These are phyloP conservation scores for Blastobotrys attinorum DNA, from an alignment of 805 yeast species.

Conservation along the genomic window DNA sequence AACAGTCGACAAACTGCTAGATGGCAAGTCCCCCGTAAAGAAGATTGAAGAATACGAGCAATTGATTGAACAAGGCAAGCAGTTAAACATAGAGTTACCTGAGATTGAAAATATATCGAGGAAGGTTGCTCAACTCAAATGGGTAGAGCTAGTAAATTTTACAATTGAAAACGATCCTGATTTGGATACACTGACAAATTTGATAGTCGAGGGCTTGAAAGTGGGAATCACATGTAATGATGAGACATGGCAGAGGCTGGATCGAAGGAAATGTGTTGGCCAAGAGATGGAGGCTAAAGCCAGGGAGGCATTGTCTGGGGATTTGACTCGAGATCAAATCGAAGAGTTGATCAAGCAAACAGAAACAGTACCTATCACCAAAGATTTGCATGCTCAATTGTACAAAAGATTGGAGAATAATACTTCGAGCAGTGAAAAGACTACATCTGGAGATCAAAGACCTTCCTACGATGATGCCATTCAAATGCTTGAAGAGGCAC, in stretches of 20 bases:
- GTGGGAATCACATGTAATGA: constrained; percentile 22
- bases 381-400: neutral
- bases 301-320: constrained; percentile 7
- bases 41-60: constrained; percentile 41
- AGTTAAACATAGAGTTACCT: constrained; percentile 50
- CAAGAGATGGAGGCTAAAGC: constrained; percentile 19
- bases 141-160: constrained; percentile 34
- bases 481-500: constrained; percentile 21
- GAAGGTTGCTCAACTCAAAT: constrained; percentile 31
- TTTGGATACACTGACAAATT: constrained; percentile 18
- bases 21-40: constrained; percentile 22
- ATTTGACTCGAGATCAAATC: neutral
- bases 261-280: constrained; percentile 13
- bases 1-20: constrained; percentile 36
- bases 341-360: neutral
- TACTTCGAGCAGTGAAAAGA: neutral
- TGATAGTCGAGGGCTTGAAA: constrained; percentile 23
- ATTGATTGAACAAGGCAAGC: constrained; percentile 48
- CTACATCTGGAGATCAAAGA: constrained; percentile 25
- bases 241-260: constrained; percentile 11
- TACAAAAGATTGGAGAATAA: neutral
- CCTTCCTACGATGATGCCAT: constrained; percentile 26
- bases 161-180: constrained; percentile 16
- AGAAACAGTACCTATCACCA: neutral
- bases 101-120: constrained; percentile 37